Conservation (phyloP, 1,284 basidiomycete species). For the Ceratobasidium sp. region DNA sequence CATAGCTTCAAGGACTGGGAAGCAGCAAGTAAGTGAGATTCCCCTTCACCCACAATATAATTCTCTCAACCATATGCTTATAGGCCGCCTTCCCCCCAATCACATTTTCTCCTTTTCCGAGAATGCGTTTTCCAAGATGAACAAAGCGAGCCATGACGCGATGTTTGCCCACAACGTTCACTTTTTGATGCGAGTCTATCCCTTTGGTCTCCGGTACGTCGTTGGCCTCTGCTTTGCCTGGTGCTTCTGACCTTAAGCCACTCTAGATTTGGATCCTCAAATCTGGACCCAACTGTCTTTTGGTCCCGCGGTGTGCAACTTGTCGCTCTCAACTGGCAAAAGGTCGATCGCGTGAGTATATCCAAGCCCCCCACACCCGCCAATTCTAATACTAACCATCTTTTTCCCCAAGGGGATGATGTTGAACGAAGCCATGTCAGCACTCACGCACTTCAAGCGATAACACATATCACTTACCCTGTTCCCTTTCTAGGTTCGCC, state of each 20-base stretch:
- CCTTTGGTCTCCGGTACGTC: slow-evolving; percentile 37
- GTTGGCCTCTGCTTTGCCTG: too few species aligned
- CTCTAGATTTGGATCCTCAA: slow-evolving; percentile 33
- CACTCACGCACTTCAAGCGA: background rate
- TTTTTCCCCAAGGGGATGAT: slow-evolving; percentile 33
- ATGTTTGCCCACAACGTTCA: slow-evolving; percentile 39
- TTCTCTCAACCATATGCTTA: background rate
- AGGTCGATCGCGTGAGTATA: slow-evolving; percentile 22
- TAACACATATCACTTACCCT: slow-evolving; percentile 16
- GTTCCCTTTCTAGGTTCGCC: slow-evolving; percentile 19
- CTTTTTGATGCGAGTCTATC: slow-evolving; percentile 39
- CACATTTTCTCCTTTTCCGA: slow-evolving; percentile 44
- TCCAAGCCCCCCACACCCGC: background rate
- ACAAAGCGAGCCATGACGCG: slow-evolving; percentile 26
- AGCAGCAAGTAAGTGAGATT: slow-evolving; percentile 14
- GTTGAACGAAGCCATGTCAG: slow-evolving; percentile 42
- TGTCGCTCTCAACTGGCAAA: slow-evolving; percentile 42
- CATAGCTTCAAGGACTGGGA: slow-evolving; percentile 42
- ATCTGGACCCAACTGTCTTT: slow-evolving; percentile 31
- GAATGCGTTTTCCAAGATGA: slow-evolving; percentile 26
- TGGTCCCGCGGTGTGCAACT: slow-evolving; percentile 42
- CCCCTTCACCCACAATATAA: background rate
- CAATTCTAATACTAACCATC: background rate
- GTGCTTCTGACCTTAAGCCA: background rate
- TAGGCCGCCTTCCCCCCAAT: slow-evolving; percentile 23